Percentiles rank a stretch among this genome's conserved stretches.
phyloP scores from a whole-genome alignment of 345 rosid genomes.

The Gossypium sturtianum region DNA sequence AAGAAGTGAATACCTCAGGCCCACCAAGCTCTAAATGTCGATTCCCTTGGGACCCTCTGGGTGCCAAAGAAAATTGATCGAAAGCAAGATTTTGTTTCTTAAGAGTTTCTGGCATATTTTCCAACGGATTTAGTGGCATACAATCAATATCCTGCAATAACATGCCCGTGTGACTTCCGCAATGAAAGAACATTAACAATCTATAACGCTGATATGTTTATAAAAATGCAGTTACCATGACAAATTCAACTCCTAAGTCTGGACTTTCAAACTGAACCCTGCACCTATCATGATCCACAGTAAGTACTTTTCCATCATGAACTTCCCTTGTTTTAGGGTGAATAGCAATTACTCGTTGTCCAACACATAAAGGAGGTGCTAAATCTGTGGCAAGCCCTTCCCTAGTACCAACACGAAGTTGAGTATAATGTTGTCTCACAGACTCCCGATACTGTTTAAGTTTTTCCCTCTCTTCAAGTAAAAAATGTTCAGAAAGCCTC shows the following conservation, averaged over 20 bases:
- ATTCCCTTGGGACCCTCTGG: conserved; percentile 46
- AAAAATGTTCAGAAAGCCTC: conserved; percentile 80
- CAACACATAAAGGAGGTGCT: conserved; percentile 88
- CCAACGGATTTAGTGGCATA: conserved; percentile 86
- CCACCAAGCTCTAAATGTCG: conserved; percentile 43
- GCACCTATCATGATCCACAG: conserved; percentile 78
- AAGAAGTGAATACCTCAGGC: conserved; percentile 38
- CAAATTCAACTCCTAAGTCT: conserved; percentile 87
- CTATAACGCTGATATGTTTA: background rate
- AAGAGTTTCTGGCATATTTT: conserved; percentile 86
- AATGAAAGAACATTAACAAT: background rate
- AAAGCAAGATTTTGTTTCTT: conserved; percentile 40
- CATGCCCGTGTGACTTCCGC: background rate
- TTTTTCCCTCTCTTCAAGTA: conserved; percentile 76
- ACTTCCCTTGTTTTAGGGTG: conserved; percentile 89
- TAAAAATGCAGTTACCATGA: conserved; percentile 47
- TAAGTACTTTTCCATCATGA: conserved; percentile 85
- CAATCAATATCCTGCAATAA: conserved; percentile 84
- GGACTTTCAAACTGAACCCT: conserved; percentile 75
- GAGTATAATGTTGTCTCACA: conserved; percentile 78
- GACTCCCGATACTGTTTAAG: conserved; percentile 86
- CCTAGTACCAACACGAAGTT: conserved; percentile 67
- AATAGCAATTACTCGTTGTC: conserved; percentile 75
- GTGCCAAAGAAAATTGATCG: conserved; percentile 33
- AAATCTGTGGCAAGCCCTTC: conserved; percentile 95